These are phyloP conservation scores for Fusarium longipes DNA, from an alignment of 2,329 filamentous ascomycete genomes.

Conservation along the genomic window DNA sequence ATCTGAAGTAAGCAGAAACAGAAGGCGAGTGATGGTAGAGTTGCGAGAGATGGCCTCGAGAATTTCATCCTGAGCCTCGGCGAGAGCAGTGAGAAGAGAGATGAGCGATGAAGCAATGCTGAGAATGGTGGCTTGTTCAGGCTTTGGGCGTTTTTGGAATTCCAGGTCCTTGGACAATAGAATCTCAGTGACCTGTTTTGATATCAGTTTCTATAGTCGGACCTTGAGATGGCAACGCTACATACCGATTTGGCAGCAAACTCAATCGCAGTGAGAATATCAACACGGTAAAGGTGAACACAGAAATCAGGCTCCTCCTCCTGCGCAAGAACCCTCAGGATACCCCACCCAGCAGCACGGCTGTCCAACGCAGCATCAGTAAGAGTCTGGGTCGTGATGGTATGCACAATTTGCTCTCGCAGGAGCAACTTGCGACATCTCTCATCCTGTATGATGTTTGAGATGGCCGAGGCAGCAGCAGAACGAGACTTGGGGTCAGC, in stretches of 20 bases:
- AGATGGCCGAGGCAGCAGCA: constrained; percentile 68
- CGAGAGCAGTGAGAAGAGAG: constrained; percentile 64
- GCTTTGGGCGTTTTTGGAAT: constrained; percentile 62
- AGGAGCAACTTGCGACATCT: constrained; percentile 73
- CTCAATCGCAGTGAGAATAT: constrained; percentile 70
- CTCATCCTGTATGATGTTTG: constrained; percentile 70
- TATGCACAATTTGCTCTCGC: constrained; percentile 73
- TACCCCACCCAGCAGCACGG: constrained; percentile 74
- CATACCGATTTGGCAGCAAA: constrained; percentile 65
- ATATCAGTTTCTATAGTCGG: constrained; percentile 8
- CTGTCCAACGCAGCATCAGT: constrained; percentile 72
- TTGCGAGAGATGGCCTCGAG: constrained; percentile 64
- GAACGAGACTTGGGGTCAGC: constrained; percentile 69
- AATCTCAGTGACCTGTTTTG: constrained; percentile 56
- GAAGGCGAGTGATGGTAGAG: constrained; percentile 61
- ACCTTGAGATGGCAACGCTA: not conserved
- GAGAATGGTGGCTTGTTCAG: constrained; percentile 65
- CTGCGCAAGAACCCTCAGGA: constrained; percentile 69
- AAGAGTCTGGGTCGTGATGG: constrained; percentile 71
- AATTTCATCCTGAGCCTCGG: constrained; percentile 71
- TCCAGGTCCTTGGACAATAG: constrained; percentile 55
- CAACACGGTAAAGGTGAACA: constrained; percentile 71
- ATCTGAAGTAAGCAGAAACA: constrained; percentile 64
- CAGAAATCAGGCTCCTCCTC: constrained; percentile 76
- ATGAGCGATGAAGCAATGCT: constrained; percentile 66